Conservation (phyloP, 2,329 filamentous ascomycete genomes). For the Pseudogymnoascus sp. region DNA sequence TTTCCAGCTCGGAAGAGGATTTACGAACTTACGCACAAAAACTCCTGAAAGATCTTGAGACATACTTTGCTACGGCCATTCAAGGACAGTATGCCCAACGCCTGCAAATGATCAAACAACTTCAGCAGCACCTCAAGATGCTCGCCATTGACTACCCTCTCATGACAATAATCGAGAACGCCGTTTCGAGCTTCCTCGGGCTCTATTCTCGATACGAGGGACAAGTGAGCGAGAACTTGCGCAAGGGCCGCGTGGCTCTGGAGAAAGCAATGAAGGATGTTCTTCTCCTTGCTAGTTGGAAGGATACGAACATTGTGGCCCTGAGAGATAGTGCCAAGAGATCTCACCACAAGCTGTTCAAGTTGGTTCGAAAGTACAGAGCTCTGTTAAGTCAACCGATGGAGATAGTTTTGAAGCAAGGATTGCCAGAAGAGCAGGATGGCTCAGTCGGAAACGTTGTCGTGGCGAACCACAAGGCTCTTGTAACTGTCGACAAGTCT, state of each 20-base stretch:
- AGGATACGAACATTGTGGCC: conserved; percentile 89
- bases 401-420: conserved; percentile 51
- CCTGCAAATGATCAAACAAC: conserved; percentile 57
- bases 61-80: conserved; percentile 70
- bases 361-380: conserved; percentile 83
- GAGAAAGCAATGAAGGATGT: conserved; percentile 91
- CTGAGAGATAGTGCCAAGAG: conserved; percentile 80
- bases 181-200: conserved; percentile 66
- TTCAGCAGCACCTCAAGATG: conserved; percentile 56
- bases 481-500: conserved; percentile 20
- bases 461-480: neutral
- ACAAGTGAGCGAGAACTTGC: conserved; percentile 54
- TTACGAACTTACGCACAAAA: conserved; percentile 56
- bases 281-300: conserved; percentile 92
- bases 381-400: conserved; percentile 68
- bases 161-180: conserved; percentile 50
- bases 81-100: conserved; percentile 73
- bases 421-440: conserved; percentile 41
- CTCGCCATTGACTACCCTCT: conserved; percentile 50
- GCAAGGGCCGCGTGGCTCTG: conserved; percentile 59
- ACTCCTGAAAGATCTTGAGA: conserved; percentile 66
- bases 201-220: conserved; percentile 67
- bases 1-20: conserved; percentile 49
- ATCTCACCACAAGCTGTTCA: conserved; percentile 88
- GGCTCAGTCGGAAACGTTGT: conserved; percentile 7